Evolutionary conservation across 2,329 filamentous ascomycete genomes (phyloP).

Genomic region (Xylaria sp.): DNA sequence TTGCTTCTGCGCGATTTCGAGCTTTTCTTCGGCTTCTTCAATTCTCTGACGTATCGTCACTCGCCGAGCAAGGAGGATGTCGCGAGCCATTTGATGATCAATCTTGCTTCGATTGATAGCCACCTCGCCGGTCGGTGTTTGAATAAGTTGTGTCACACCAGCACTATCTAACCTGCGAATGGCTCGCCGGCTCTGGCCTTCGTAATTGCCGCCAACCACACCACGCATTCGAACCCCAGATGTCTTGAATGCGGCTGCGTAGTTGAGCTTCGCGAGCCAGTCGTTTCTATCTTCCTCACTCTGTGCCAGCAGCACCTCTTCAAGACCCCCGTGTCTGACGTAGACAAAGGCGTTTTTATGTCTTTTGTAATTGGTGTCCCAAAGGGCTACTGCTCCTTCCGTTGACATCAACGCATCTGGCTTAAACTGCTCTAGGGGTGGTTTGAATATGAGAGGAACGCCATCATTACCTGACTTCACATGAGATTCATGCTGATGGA

Average conservation of each 20-base stretch:
- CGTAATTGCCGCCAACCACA: conserved; percentile 84
- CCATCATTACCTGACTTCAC: conserved; percentile 79
- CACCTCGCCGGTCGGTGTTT: conserved; percentile 78
- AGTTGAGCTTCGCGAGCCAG: conserved; percentile 96
- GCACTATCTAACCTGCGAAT: conserved; percentile 76
- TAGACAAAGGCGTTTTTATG: conserved; percentile 97
- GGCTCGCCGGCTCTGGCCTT: conserved; percentile 79
- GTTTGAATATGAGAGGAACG: conserved; percentile 86
- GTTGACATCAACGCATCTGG: conserved; percentile 94
- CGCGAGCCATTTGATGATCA: conserved; percentile 83
- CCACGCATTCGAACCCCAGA: conserved; percentile 91
- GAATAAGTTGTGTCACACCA: conserved; percentile 67
- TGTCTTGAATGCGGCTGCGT: conserved; percentile 92
- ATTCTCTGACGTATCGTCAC: conserved; percentile 88
- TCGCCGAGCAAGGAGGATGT: conserved; percentile 83
- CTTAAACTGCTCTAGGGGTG: conserved; percentile 90
- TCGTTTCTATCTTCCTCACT: conserved; percentile 93
- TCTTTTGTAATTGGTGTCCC: conserved; percentile 88
- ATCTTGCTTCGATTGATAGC: conserved; percentile 77
- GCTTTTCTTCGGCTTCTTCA: conserved; percentile 80
- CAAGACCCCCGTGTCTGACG: conserved; percentile 83
- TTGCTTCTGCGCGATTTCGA: conserved; percentile 76
- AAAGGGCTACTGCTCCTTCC: conserved; percentile 87
- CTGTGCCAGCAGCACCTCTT: conserved; percentile 91
- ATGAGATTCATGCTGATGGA: conserved; percentile 87